Percentiles rank a stretch among this genome's conserved stretches.
These are phyloP conservation scores for Pythium guiyangense DNA, from an alignment of 352 stramenopile genomes.

Conservation along the genomic window DNA sequence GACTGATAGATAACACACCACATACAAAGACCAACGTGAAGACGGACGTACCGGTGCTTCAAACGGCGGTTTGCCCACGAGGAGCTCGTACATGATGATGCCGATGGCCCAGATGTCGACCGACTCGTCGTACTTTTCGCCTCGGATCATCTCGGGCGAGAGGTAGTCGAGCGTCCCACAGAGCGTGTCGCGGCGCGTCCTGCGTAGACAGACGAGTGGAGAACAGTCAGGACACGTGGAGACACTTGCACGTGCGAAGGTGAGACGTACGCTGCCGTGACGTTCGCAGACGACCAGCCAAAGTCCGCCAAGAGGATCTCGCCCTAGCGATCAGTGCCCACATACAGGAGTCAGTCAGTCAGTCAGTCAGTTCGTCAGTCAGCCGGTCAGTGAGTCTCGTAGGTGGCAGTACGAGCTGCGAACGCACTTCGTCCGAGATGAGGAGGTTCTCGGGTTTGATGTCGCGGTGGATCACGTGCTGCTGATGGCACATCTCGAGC, in stretches of 20 bases:
- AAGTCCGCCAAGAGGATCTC: constrained; percentile 99
- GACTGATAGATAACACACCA: neutral
- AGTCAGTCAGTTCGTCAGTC: too few relatives aligned
- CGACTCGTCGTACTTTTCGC: constrained; percentile 96
- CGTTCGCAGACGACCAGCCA: constrained; percentile 95
- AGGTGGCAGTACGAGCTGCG: neutral
- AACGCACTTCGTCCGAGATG: constrained; percentile 50
- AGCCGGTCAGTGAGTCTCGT: too few relatives aligned
- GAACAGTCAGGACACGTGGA: neutral
- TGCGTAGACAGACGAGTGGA: constrained; percentile 10
- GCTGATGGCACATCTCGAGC: constrained; percentile 67
- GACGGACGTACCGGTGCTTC: constrained; percentile 82
- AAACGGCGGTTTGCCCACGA: constrained; percentile 97
- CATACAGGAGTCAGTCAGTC: too few relatives aligned
- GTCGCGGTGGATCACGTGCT: constrained; percentile 91
- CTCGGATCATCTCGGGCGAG: constrained; percentile 99
- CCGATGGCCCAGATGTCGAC: constrained; percentile 99
- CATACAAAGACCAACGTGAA: too few relatives aligned
- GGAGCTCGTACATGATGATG: constrained; percentile 98
- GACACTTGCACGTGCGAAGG: too few relatives aligned
- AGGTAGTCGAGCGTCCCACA: constrained; percentile 99
- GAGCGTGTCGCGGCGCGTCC: constrained; percentile 93
- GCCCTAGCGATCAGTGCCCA: constrained; percentile 23
- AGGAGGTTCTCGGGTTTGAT: constrained; percentile 97
- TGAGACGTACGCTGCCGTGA: constrained; percentile 57